Evolutionary conservation across 164 flowering plant species (phyloP), one percentile per base, ranked within the genome.

Genomic region (Chimonanthus salicifolius): DNA sequence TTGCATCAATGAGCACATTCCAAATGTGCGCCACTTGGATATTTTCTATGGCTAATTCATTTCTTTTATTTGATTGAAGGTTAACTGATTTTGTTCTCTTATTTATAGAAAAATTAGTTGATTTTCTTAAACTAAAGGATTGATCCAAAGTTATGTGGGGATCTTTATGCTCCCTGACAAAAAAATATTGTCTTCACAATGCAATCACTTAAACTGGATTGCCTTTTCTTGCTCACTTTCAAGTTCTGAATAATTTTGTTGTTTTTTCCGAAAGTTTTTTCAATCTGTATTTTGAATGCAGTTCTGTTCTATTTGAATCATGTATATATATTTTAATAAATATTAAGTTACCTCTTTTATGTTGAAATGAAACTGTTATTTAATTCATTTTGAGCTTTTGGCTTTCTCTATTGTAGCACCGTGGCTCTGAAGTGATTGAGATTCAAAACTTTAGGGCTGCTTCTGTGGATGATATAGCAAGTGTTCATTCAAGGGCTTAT

Each of bases 401-500:
- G 21, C 70, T 6, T 63, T 58, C 65, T 72, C n/a, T 70, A 68
- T 73, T 45, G 63, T 84, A 94, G 98, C 81, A 85, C 47, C 94
- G 91, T 50, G 82, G 92, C 69, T 77, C 89, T 20, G 88, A 88
- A 74, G 77, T 94, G 54, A 67, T 87, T 76, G 88, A 94, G 80
- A 86, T 94, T 77, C 77, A 78, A 80, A 80, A 85, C 73, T 88
- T 85, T 65, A 85, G 78, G 77, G 82, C 92, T 78, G 98, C 98
- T 82, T 78, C 87, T 6, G 77, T 84, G 20, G 96, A 89, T 67
- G 94, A 92, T 76, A 83, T 94, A 77, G 85, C 87, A 47, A 86
- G 85, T 80, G 94, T 94, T 78, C 98, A 94, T 82, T 73, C 90
- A 74, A 85, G 78, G 79, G 78, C 90, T 75, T 94, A 94, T 84